Evolutionary conservation across 495 filamentous ascomycete species (phyloP).

Genomic region (Lichina pygmaea): DNA sequence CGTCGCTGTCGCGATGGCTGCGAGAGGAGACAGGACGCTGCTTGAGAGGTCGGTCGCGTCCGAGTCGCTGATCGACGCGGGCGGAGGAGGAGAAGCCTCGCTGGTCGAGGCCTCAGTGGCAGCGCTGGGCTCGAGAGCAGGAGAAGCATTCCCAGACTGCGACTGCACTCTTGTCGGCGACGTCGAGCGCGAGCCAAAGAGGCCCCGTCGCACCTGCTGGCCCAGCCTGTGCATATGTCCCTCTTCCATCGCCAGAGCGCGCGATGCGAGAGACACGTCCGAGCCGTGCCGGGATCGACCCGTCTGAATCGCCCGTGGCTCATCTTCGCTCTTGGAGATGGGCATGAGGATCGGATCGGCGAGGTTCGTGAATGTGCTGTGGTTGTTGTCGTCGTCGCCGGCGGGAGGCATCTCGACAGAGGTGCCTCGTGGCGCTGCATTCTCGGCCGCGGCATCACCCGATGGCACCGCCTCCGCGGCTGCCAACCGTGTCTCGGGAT

Average conservation of each 20-base stretch:
- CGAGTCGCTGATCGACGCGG: not conserved
- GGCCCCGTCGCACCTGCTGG: constrained; percentile 49
- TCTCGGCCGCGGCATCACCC: not conserved
- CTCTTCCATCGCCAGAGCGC: constrained; percentile 65
- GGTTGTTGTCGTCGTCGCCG: constrained; percentile 1
- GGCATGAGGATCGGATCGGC: not conserved
- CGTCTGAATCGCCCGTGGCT: not conserved
- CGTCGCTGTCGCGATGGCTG: not conserved
- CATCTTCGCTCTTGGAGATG: not conserved
- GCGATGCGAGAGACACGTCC: constrained; percentile 53
- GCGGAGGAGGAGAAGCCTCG: no score
- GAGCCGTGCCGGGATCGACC: constrained; percentile 41
- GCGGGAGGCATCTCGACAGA: constrained; percentile 10
- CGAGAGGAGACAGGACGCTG: not conserved
- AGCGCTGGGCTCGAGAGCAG: not conserved
- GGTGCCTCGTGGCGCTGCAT: constrained; percentile 1
- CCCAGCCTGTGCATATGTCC: constrained; percentile 65
- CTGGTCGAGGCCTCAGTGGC: not conserved
- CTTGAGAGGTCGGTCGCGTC: not conserved
- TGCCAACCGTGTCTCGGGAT: constrained; percentile 53
- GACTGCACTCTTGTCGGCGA: no score
- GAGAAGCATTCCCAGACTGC: constrained; percentile 1
- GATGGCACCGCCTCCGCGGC: not conserved
- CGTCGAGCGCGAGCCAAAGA: constrained; percentile 16
- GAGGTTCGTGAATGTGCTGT: not conserved